phyloP scores from a whole-genome alignment of 192 early-diverging fungal species.

The Linnemannia hyalina region DNA sequence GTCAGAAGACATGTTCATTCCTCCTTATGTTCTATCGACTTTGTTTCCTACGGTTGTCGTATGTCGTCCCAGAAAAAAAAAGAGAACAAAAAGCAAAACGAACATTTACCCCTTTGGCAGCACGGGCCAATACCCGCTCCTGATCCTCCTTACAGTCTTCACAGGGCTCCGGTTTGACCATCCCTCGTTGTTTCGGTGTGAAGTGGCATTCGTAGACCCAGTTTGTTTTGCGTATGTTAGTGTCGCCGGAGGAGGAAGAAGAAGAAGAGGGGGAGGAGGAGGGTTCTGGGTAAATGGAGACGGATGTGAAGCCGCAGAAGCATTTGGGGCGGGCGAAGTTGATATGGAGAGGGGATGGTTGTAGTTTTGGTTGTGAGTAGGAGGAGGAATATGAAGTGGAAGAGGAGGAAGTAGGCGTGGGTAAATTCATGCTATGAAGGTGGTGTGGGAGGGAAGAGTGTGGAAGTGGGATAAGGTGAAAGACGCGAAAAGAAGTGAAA shows the following conservation, averaged over 20 bases:
- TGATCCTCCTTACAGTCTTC: not conserved
- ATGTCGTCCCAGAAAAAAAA: too few relatives aligned
- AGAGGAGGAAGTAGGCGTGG: too few relatives aligned
- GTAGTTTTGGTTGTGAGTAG: not conserved
- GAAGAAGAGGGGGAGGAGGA: too few relatives aligned
- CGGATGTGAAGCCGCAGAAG: slow-evolving; percentile 23
- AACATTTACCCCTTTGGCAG: not conserved
- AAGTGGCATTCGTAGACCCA: slow-evolving; percentile 12
- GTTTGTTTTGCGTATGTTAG: not conserved
- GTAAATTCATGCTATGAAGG: too few relatives aligned
- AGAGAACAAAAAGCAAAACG: not conserved
- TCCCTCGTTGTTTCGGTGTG: not conserved
- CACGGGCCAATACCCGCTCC: not conserved
- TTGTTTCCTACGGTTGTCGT: too few relatives aligned
- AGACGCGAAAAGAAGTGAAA: too few relatives aligned
- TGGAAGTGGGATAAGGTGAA: too few relatives aligned
- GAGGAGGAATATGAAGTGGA: not conserved
- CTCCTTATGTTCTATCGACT: too few relatives aligned
- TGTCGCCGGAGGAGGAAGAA: too few relatives aligned
- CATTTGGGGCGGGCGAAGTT: slow-evolving; percentile 12
- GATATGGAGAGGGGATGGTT: not conserved
- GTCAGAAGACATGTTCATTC: too few relatives aligned
- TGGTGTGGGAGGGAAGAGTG: too few relatives aligned
- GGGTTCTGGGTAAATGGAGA: not conserved
- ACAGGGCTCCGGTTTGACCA: not conserved